phyloP scores from a whole-genome alignment of 495 filamentous ascomycete species.

The Penicillium malachiteum region DNA sequence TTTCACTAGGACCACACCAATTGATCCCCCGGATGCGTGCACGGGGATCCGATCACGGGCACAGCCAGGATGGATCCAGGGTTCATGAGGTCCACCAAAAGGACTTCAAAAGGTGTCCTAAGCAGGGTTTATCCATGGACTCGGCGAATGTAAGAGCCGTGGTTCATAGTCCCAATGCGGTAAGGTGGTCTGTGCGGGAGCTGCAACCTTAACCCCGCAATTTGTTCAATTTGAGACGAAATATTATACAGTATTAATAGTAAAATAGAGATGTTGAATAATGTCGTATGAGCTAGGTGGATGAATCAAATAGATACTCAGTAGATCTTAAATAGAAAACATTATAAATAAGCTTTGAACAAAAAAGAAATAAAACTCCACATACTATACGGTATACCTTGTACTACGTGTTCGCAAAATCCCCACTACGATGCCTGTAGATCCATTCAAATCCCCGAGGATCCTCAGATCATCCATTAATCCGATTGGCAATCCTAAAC shows the following conservation, averaged over 20 bases:
- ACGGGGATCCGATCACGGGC: conserved; percentile 9
- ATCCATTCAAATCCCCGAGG: background rate
- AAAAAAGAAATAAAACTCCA: background rate
- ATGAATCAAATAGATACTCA: background rate
- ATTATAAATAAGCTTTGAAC: background rate
- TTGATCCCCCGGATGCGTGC: conserved; percentile 12
- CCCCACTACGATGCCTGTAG: background rate
- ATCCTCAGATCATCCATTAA: background rate
- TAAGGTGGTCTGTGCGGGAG: conserved; percentile 19
- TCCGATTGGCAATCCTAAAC: background rate
- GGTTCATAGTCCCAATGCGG: conserved; percentile 4
- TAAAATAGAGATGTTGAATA: too few species aligned
- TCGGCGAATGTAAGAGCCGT: background rate
- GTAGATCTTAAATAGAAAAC: too few species aligned
- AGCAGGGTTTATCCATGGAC: background rate
- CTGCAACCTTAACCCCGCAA: conserved; percentile 37
- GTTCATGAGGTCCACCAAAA: background rate
- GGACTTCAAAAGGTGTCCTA: background rate
- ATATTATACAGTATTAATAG: background rate
- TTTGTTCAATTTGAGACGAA: conserved; percentile 1
- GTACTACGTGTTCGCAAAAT: background rate
- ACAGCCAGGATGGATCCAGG: background rate
- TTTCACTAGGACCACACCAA: conserved; percentile 6
- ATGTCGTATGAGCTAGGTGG: too few species aligned
- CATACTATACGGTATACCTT: background rate